Percentiles rank a stretch among this genome's conserved stretches.
phyloP scores from a whole-genome alignment of 345 rosid genomes.

The Eutrema heterophyllum region DNA sequence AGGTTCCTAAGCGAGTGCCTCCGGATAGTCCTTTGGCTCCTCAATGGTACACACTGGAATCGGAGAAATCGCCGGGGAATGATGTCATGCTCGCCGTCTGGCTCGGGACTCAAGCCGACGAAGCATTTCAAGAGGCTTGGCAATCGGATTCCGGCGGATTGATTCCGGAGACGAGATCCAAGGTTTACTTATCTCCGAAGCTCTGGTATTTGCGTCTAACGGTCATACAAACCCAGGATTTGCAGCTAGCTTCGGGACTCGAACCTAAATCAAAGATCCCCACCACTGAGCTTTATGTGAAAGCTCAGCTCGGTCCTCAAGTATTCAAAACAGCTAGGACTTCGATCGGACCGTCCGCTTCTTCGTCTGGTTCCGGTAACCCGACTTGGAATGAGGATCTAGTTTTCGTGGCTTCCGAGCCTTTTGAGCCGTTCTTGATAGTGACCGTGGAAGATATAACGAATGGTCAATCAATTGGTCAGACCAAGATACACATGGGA shows the following conservation, averaged over 20 bases:
- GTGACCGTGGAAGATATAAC: conserved; percentile 63
- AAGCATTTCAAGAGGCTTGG: conserved; percentile 97
- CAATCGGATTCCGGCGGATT: conserved; percentile 95
- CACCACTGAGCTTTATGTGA: conserved; percentile 57
- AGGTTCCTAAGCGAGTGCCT: conserved; percentile 79
- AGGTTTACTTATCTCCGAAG: conserved; percentile 85
- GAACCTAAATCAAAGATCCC: conserved; percentile 61
- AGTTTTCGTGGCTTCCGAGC: conserved; percentile 86
- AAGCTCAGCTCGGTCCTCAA: conserved; percentile 82
- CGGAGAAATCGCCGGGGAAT: conserved; percentile 59
- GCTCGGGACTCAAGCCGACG: conserved; percentile 92
- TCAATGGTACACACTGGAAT: conserved; percentile 83
- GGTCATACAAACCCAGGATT: conserved; percentile 95
- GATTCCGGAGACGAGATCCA: conserved; percentile 82
- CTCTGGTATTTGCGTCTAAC: conserved; percentile 95
- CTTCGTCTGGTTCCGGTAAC: conserved; percentile 44
- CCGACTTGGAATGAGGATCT: conserved; percentile 96
- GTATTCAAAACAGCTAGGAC: conserved; percentile 76
- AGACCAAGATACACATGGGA: conserved; percentile 61
- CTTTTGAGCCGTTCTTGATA: conserved; percentile 82
- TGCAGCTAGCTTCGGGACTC: conserved; percentile 59
- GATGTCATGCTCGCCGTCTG: conserved; percentile 95
- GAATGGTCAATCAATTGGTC: conserved; percentile 52
- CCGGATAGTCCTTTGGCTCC: conserved; percentile 95
- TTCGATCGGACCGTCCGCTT: conserved; percentile 47